These are phyloP conservation scores for Sporobolomyces phaffii DNA, from an alignment of 768 basidiomycete genomes.

Conservation along the genomic window DNA sequence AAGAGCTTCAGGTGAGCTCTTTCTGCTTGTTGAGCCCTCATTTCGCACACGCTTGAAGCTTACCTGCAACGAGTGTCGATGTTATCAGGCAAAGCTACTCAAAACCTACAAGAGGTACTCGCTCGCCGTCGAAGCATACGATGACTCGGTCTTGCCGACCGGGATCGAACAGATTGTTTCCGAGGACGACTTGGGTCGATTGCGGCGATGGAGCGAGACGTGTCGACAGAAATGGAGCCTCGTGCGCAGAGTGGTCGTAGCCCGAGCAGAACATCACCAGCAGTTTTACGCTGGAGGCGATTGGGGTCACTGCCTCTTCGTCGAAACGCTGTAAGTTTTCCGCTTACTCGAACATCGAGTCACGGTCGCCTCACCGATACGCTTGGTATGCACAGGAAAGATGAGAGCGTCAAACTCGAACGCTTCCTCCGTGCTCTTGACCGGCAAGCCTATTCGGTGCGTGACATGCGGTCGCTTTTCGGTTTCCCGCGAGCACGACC, in stretches of 20 bases:
- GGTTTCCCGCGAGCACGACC: no score
- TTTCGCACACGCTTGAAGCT: background rate
- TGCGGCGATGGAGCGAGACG: conserved; percentile 17
- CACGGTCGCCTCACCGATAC: no score
- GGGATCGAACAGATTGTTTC: background rate
- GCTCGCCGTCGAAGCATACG: conserved; percentile 20
- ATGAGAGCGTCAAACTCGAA: conserved; percentile 15
- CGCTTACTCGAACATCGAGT: background rate
- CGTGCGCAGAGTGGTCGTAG: conserved; percentile 20
- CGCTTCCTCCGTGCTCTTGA: conserved; percentile 20
- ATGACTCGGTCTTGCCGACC: conserved; percentile 1
- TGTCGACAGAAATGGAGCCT: conserved; percentile 20
- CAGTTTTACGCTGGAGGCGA: conserved; percentile 36
- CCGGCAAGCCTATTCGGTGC: conserved; percentile 21
- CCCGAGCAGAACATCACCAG: conserved; percentile 32
- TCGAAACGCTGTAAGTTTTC: conserved; percentile 16
- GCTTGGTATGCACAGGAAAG: background rate
- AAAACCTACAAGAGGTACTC: conserved; percentile 38
- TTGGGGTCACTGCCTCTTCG: conserved; percentile 27
- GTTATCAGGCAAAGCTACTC: conserved; percentile 38
- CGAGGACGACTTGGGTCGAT: background rate
- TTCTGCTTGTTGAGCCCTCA: background rate
- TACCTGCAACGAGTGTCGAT: background rate
- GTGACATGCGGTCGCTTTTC: background rate
- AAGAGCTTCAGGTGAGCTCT: conserved; percentile 30